phyloP scores from a whole-genome alignment of 2,329 filamentous ascomycete genomes.

The Penicillium vulpinum region DNA sequence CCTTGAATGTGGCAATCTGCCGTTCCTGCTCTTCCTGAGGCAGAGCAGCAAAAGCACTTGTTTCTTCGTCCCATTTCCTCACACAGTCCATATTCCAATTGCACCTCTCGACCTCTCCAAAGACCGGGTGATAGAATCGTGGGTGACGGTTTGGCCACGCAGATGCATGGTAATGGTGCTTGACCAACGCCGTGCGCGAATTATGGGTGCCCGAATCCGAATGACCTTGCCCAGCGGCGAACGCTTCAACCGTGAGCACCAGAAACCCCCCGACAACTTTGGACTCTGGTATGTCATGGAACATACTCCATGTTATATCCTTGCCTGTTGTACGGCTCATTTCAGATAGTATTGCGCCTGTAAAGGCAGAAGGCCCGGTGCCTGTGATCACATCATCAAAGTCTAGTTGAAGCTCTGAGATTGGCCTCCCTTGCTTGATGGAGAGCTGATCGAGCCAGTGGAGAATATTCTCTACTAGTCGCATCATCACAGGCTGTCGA shows the following conservation, averaged over 20 bases:
- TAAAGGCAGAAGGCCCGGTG: constrained; percentile 72
- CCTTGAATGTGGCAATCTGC: constrained; percentile 37
- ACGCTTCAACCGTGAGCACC: constrained; percentile 69
- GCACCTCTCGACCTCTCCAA: constrained; percentile 69
- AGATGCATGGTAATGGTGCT: constrained; percentile 74
- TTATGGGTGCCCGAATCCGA: constrained; percentile 71
- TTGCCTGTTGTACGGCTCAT: constrained; percentile 56
- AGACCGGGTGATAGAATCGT: constrained; percentile 66
- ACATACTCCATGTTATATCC: constrained; percentile 61
- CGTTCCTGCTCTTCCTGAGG: constrained; percentile 59
- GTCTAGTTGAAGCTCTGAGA: constrained; percentile 64
- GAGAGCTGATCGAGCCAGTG: constrained; percentile 63
- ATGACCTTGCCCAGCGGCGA: constrained; percentile 71
- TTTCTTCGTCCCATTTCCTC: constrained; percentile 64
- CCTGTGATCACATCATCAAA: constrained; percentile 72
- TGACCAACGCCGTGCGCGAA: constrained; percentile 65
- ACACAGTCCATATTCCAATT: constrained; percentile 69
- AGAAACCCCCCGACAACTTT: constrained; percentile 65
- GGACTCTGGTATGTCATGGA: constrained; percentile 67
- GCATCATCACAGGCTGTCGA: constrained; percentile 66
- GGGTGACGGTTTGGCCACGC: constrained; percentile 67
- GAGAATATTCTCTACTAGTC: constrained; percentile 68
- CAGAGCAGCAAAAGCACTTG: constrained; percentile 57
- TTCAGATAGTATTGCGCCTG: constrained; percentile 62
- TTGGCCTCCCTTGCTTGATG: constrained; percentile 57